phyloP scores from a whole-genome alignment of 2,329 filamentous ascomycete genomes.

The Zymoseptoria pseudotritici region DNA sequence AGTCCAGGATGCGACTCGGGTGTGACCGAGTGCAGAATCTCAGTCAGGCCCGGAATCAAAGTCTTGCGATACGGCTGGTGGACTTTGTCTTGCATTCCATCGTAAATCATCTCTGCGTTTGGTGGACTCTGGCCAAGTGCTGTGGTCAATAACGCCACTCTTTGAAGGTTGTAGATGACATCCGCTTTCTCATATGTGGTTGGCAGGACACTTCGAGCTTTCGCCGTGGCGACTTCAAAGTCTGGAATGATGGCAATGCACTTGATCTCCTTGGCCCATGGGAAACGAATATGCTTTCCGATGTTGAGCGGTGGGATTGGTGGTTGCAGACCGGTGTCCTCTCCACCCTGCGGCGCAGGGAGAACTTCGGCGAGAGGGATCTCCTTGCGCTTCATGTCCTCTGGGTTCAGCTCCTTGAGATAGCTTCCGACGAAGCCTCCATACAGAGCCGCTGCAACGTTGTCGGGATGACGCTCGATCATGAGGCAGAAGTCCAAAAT shows the following conservation, averaged over 20 bases:
- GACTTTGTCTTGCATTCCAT: slow-evolving; percentile 97
- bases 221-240: slow-evolving; percentile 91
- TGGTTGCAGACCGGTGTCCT: slow-evolving; percentile 79
- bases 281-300: slow-evolving; percentile 92
- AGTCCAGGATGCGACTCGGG: slow-evolving; percentile 80
- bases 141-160: slow-evolving; percentile 82
- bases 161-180: slow-evolving; percentile 92
- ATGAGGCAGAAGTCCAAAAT: slow-evolving; percentile 95
- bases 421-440: slow-evolving; percentile 97
- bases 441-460: slow-evolving; percentile 89
- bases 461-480: slow-evolving; percentile 90
- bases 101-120: slow-evolving; percentile 87
- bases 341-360: slow-evolving; percentile 78
- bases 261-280: slow-evolving; percentile 91
- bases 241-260: slow-evolving; percentile 92
- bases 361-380: slow-evolving; percentile 92
- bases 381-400: slow-evolving; percentile 83
- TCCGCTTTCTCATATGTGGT: slow-evolving; percentile 71
- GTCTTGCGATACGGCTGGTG: slow-evolving; percentile 93
- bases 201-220: slow-evolving; percentile 79
- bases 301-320: slow-evolving; percentile 87
- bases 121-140: slow-evolving; percentile 85
- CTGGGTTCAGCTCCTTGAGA: slow-evolving; percentile 80
- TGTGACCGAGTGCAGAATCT: slow-evolving; percentile 86
- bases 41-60: slow-evolving; percentile 82